Evolutionary conservation across 129 eudicot genomes (phyloP).

Genomic region (Flaveria bidentis): DNA sequence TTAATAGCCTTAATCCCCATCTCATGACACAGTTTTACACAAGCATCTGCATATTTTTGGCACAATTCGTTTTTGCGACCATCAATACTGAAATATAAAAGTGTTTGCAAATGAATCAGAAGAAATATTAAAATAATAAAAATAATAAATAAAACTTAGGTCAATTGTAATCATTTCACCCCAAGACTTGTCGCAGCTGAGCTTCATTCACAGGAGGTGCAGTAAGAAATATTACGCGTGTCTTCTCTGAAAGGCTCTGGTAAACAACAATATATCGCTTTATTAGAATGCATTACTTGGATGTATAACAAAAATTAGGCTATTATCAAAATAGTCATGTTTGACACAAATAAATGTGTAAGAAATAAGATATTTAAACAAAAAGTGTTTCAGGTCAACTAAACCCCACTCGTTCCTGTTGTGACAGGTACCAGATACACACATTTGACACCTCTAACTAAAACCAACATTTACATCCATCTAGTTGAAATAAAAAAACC

Average conservation of each 20-base stretch:
- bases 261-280: background rate
- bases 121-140: background rate
- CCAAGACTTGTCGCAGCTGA: slow-evolving; percentile 38
- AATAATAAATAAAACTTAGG: background rate
- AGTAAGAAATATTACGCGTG: slow-evolving; percentile 57
- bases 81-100: slow-evolving; percentile 31
- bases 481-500: too few relatives aligned
- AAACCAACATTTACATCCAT: too few relatives aligned
- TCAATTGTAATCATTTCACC: slow-evolving; percentile 40
- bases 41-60: slow-evolving; percentile 66
- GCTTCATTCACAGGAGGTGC: slow-evolving; percentile 69
- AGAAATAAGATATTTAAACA: too few relatives aligned
- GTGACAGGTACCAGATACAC: too few relatives aligned
- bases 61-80: slow-evolving; percentile 55
- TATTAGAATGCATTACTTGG: slow-evolving; percentile 14
- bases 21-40: slow-evolving; percentile 51
- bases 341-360: background rate
- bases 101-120: background rate
- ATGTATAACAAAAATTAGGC: background rate
- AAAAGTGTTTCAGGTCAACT: too few relatives aligned
- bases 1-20: slow-evolving; percentile 56
- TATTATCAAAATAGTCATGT: background rate
- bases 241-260: slow-evolving; percentile 74
- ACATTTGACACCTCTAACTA: too few relatives aligned
- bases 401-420: too few relatives aligned